phyloP scores from a whole-genome alignment of 768 basidiomycete genomes.

The Lactarius deliciosus region DNA sequence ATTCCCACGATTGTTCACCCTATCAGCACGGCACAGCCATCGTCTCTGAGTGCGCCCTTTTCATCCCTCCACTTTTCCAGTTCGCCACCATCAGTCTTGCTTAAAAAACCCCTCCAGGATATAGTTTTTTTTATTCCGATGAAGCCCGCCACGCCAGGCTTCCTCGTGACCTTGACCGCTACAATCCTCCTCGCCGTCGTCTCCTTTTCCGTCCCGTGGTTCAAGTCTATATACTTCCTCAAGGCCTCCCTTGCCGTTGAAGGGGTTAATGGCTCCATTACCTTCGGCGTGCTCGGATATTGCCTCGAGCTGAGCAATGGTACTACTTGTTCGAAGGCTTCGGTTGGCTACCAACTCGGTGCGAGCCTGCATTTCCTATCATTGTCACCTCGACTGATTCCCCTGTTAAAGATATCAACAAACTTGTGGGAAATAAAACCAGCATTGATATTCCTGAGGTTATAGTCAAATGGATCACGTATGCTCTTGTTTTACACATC shows the following conservation, averaged over 20 bases:
- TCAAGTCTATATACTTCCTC: slow-evolving; percentile 90
- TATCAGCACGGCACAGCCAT: not conserved
- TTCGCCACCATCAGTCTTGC: not conserved
- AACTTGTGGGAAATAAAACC: slow-evolving; percentile 67
- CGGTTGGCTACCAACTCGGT: slow-evolving; percentile 89
- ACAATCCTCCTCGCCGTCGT: slow-evolving; percentile 80
- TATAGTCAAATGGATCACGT: slow-evolving; percentile 93
- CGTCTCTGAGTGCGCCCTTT: not conserved
- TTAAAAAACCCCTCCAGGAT: not conserved
- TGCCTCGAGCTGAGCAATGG: slow-evolving; percentile 60
- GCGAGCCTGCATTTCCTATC: slow-evolving; percentile 34
- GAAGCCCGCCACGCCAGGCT: slow-evolving; percentile 88
- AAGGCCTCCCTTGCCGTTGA: slow-evolving; percentile 58
- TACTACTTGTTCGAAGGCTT: slow-evolving; percentile 73
- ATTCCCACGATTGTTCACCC: not conserved
- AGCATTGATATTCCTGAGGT: slow-evolving; percentile 74
- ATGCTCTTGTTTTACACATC: slow-evolving; percentile 88
- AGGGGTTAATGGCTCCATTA: slow-evolving; percentile 59
- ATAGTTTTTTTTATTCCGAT: slow-evolving; percentile 37
- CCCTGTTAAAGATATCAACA: slow-evolving; percentile 65
- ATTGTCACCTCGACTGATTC: not conserved
- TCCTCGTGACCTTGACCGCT: slow-evolving; percentile 77
- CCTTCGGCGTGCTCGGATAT: slow-evolving; percentile 89
- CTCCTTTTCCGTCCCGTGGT: slow-evolving; percentile 84
- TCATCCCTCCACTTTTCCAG: not conserved